These are phyloP conservation scores for Euphorbia tirucalli DNA, from an alignment of 345 rosid genomes.

Conservation along the genomic window DNA sequence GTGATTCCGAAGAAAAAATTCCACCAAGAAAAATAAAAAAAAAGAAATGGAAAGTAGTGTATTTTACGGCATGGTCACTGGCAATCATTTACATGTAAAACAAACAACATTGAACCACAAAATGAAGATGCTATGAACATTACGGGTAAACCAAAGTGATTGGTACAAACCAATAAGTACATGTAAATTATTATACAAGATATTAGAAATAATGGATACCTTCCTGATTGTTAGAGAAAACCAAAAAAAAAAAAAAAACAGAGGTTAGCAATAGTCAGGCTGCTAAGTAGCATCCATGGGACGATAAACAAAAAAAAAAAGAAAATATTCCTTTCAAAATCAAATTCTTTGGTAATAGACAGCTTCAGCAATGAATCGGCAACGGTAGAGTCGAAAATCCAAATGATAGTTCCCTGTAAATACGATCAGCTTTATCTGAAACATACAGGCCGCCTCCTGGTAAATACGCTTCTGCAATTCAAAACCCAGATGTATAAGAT, in stretches of 20 bases:
- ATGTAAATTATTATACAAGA: background rate
- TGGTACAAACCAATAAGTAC: background rate
- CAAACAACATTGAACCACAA: background rate
- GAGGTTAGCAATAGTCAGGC: background rate
- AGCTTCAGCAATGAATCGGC: no score
- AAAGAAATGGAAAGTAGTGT: background rate
- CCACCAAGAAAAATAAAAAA: background rate
- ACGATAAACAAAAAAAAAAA: background rate
- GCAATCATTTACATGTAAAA: no score
- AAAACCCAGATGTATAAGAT: background rate
- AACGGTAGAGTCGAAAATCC: background rate
- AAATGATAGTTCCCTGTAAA: background rate
- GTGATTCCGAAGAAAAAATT: no score
- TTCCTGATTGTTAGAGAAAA: background rate
- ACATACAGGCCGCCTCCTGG: conserved; percentile 33
- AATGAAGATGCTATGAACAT: background rate
- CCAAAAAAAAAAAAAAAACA: background rate
- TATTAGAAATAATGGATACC: background rate
- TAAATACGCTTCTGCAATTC: conserved; percentile 28
- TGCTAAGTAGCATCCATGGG: background rate
- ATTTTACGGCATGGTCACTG: background rate
- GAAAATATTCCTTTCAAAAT: conserved; percentile 2
- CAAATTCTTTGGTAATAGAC: background rate
- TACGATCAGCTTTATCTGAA: conserved; percentile 17
- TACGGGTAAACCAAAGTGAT: background rate